These are phyloP conservation scores for Bromus sterilis DNA, from an alignment of 176 grass and related monocot species.

Conservation along the genomic window DNA sequence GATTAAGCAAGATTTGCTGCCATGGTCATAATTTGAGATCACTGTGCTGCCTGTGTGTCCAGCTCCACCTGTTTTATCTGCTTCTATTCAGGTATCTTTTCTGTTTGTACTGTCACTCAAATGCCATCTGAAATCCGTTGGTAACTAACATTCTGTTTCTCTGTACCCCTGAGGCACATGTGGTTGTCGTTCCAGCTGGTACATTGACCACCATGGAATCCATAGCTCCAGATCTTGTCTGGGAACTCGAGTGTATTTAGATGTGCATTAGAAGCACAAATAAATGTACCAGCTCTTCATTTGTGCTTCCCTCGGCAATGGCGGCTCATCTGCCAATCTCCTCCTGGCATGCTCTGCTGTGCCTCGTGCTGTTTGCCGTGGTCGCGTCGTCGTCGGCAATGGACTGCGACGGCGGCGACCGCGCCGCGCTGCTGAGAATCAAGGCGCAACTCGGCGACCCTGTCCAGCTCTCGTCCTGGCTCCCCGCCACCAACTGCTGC, in stretches of 20 bases:
- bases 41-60: background rate
- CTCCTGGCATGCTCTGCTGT: background rate
- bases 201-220: background rate
- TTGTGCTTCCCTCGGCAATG: background rate
- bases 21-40: background rate
- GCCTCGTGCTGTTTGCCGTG: background rate
- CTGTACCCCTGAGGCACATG: conserved; percentile 4
- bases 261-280: background rate
- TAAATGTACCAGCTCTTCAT: too few species aligned
- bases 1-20: too few species aligned
- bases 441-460: conserved; percentile 63
- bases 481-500: conserved; percentile 55
- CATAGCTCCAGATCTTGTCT: background rate
- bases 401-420: conserved; percentile 37
- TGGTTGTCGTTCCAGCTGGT: background rate
- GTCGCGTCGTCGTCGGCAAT: background rate
- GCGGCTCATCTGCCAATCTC: background rate
- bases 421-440: conserved; percentile 42
- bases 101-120: background rate
- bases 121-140: background rate
- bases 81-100: background rate
- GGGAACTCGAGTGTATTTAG: background rate
- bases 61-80: background rate
- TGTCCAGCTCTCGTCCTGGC: conserved; percentile 40
- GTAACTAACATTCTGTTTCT: conserved; percentile 4